These are phyloP conservation scores for Simmondsia chinensis DNA, from an alignment of 148 eudicot species.

Conservation along the genomic window DNA sequence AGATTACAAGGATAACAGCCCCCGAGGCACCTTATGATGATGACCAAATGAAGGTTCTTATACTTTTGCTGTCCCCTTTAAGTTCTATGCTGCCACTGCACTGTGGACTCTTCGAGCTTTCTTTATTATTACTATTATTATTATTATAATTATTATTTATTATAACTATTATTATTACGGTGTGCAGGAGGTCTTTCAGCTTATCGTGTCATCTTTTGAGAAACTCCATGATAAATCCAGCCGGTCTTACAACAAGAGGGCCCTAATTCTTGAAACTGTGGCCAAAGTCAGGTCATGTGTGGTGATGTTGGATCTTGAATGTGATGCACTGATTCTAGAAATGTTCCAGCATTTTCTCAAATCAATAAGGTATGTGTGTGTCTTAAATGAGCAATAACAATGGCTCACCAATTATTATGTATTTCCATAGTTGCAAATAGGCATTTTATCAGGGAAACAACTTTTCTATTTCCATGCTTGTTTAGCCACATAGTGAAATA, in stretches of 20 bases:
- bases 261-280: slow-evolving; percentile 76
- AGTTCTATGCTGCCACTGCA: neutral
- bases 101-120: neutral
- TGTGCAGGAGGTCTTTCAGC: slow-evolving; percentile 66
- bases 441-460: too few species aligned
- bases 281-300: slow-evolving; percentile 93
- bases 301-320: slow-evolving; percentile 94
- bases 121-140: neutral
- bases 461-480: too few species aligned
- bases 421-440: too few species aligned
- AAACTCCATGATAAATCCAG: slow-evolving; percentile 57
- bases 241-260: slow-evolving; percentile 52
- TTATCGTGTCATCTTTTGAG: slow-evolving; percentile 87
- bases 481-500: too few species aligned
- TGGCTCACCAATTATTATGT: too few species aligned
- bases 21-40: slow-evolving; percentile 95
- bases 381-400: too few species aligned
- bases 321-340: slow-evolving; percentile 60
- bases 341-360: slow-evolving; percentile 81
- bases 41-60: slow-evolving; percentile 81
- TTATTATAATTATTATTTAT: neutral
- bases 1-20: slow-evolving; percentile 95
- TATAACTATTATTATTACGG: too few species aligned
- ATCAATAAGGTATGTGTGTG: slow-evolving; percentile 65
- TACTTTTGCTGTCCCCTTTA: neutral